phyloP scores from a whole-genome alignment of 176 grass and related monocot species.

The Coix lacrymajobi region DNA sequence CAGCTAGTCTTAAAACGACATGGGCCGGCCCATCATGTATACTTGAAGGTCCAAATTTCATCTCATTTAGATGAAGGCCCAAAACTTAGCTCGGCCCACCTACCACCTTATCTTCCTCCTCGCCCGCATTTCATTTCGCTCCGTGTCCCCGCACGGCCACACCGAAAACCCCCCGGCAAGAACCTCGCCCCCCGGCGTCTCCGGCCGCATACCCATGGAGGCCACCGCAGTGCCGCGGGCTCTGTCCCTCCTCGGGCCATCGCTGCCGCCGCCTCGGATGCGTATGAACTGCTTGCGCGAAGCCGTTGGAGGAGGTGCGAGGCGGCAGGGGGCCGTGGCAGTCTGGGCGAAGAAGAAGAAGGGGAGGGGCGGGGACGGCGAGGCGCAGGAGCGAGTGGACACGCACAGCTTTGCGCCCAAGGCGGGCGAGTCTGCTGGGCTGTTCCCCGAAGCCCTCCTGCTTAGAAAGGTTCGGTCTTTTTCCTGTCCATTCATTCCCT shows the following conservation, averaged over 20 bases:
- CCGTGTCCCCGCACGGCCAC: slow-evolving; percentile 11
- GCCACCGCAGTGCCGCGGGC: slow-evolving; percentile 25
- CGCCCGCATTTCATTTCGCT: slow-evolving; percentile 30
- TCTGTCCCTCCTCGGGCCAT: slow-evolving; percentile 1
- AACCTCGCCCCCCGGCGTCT: slow-evolving; percentile 1
- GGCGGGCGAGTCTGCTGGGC: slow-evolving; percentile 41
- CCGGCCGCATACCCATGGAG: slow-evolving; percentile 20
- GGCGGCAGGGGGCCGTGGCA: slow-evolving; percentile 8
- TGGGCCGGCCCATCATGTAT: background rate
- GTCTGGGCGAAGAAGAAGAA: slow-evolving; percentile 43
- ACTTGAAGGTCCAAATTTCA: background rate
- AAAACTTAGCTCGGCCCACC: background rate
- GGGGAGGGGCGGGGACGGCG: slow-evolving; percentile 16
- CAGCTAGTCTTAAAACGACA: background rate
- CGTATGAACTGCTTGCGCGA: background rate
- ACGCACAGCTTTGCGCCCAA: slow-evolving; percentile 53
- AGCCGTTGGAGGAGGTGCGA: background rate
- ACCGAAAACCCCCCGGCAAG: slow-evolving; percentile 7
- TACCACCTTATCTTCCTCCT: slow-evolving; percentile 29
- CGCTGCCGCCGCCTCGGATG: background rate
- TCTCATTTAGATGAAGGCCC: background rate
- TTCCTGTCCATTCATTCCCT: background rate
- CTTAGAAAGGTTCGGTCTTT: slow-evolving; percentile 57
- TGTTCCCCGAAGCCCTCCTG: slow-evolving; percentile 78
- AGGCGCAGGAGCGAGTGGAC: slow-evolving; percentile 32